Percentiles rank a stretch among this genome's conserved stretches.
These are phyloP conservation scores for Solanum aculeatissimum DNA, from an alignment of 305 asterid species.

Conservation along the genomic window DNA sequence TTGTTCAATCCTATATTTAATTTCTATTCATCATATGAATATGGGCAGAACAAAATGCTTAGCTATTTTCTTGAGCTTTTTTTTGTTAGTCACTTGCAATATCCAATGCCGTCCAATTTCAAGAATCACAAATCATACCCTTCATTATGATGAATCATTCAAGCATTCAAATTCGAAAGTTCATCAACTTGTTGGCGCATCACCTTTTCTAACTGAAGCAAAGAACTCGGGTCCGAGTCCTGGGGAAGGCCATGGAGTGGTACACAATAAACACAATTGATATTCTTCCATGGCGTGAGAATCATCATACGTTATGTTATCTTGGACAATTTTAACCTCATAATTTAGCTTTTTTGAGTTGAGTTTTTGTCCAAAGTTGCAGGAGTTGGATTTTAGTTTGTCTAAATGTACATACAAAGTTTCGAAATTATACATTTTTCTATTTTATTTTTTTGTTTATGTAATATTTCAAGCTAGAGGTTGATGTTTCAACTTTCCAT, in stretches of 20 bases:
- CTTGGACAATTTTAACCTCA: background rate
- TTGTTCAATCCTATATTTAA: background rate
- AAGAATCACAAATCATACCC: background rate
- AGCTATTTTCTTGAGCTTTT: background rate
- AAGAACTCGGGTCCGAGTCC: constrained; percentile 31
- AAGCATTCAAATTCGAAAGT: background rate
- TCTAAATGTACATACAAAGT: background rate
- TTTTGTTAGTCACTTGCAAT: background rate
- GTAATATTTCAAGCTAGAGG: background rate
- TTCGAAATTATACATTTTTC: background rate
- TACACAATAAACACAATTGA: background rate
- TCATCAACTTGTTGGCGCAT: background rate
- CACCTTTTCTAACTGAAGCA: background rate
- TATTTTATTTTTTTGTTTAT: background rate
- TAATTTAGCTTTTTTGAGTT: background rate
- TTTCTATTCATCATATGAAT: background rate
- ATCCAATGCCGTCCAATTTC: background rate
- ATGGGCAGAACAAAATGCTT: background rate
- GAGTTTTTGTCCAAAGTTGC: background rate
- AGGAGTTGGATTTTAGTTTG: background rate
- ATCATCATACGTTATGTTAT: background rate
- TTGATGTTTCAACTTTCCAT: background rate
- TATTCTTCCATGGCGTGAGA: background rate
- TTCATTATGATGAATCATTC: background rate
- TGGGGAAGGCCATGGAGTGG: constrained; percentile 6